Evolutionary conservation across 371 early-diverging fungal genomes (phyloP), one percentile per base, ranked within the genome.

Genomic region (Dichotomocladium elegans): DNA sequence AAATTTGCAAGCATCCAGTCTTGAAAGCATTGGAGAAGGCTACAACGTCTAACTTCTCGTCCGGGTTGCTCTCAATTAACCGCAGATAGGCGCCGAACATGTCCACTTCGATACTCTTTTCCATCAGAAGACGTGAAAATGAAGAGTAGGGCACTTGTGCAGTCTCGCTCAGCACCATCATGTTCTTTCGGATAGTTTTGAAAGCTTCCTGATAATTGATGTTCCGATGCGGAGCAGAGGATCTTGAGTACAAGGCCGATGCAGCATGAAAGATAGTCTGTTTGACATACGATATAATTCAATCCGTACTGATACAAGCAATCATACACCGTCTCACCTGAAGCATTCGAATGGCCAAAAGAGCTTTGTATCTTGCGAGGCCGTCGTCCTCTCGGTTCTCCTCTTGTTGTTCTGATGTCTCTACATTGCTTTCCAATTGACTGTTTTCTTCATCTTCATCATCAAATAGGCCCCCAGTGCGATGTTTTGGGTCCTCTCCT

Each of bases 71-170:
- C 24, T 76, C 64, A 12, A 76, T 41, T 8, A 72, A 59, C 2
- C 60, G 47, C 3, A 83, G 55, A 31, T 74, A 80, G 0, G 81
- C 58, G 0, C 72, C 68, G 27, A 83, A 70, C 0, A 74, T 72
- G 26, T 83, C 83, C 21, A 70, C 62, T 56, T 83, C 83, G 26
- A 83, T 77, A 25, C 80, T 76, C 47, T 83, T 83, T 58, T 74
- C 70, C 58, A 80, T 77, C 28, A 83, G 48, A 0, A 80, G 45
- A 5, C 62, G 52, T 2, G 60, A 56, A 15, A 72, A 63, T 2
- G 61, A 27, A 14, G 35, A n/a, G 1, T 60, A 47, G 0, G 64
- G 58, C 3, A 77, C 67, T 12, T 64, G 54, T 12, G 68, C 55
- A 3, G 67, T 54, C 37, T 72, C 61, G 4, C 70, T 72, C 15